phyloP scores from a whole-genome alignment of 2,329 filamentous ascomycete genomes.

The Chrysoporthe puriensis region DNA sequence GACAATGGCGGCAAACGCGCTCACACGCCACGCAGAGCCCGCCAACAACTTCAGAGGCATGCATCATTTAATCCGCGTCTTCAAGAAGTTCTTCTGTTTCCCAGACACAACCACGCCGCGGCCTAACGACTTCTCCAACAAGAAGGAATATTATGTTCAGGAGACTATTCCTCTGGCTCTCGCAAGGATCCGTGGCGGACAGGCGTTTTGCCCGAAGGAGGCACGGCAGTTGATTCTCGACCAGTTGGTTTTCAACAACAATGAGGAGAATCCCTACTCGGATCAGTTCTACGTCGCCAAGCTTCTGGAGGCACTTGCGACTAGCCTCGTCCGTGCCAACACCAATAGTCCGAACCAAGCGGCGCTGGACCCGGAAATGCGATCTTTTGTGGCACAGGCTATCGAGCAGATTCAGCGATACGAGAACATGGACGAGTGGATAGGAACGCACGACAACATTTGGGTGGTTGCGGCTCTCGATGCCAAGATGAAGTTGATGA shows the following conservation, averaged over 20 bases:
- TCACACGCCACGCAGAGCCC: constrained; percentile 74
- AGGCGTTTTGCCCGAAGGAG: constrained; percentile 76
- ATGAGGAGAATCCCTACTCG: constrained; percentile 84
- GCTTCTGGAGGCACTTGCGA: constrained; percentile 68
- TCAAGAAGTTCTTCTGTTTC: constrained; percentile 86
- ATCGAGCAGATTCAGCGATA: constrained; percentile 69
- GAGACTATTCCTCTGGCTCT: constrained; percentile 82
- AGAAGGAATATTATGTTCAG: constrained; percentile 82
- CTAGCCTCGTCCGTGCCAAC: constrained; percentile 59
- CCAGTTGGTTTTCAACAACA: constrained; percentile 91
- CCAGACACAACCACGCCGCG: constrained; percentile 76
- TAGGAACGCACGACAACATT: constrained; percentile 68
- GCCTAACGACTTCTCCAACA: constrained; percentile 90
- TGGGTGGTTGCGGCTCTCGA: constrained; percentile 66
- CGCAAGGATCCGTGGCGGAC: constrained; percentile 72
- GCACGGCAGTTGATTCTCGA: constrained; percentile 87
- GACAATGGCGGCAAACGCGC: constrained; percentile 76
- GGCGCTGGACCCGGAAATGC: constrained; percentile 45
- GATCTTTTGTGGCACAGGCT: constrained; percentile 55
- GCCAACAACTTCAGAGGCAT: constrained; percentile 78
- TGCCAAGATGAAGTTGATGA: constrained; percentile 66
- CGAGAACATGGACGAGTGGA: constrained; percentile 70
- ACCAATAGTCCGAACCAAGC: constrained; percentile 51
- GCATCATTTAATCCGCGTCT: constrained; percentile 82
- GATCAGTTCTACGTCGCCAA: constrained; percentile 88